phyloP scores from a whole-genome alignment of 2,329 filamentous ascomycete genomes.

The Scedosporium boydii region DNA sequence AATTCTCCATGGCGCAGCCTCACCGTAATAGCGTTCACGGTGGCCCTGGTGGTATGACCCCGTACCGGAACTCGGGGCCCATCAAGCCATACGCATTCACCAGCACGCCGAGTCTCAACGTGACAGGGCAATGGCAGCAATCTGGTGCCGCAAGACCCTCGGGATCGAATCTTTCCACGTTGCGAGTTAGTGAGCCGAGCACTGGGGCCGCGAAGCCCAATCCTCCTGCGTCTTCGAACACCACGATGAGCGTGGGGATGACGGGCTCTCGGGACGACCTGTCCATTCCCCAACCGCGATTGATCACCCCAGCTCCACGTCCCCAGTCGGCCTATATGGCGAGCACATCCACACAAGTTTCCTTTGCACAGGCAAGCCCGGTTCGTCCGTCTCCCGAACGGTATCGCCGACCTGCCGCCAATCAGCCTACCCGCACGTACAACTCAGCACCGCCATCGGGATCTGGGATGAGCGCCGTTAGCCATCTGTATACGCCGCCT shows the following conservation, averaged over 20 bases:
- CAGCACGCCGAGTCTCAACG: conserved; percentile 55
- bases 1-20: conserved; percentile 37
- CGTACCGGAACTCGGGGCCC: conserved; percentile 36
- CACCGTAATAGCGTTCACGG: conserved; percentile 42
- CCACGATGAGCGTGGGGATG: conserved; percentile 21
- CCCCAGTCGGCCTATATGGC: conserved; percentile 33
- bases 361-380: conserved; percentile 46
- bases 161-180: conserved; percentile 31
- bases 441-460: conserved; percentile 24
- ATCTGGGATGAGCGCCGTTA: conserved; percentile 15
- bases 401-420: conserved; percentile 60
- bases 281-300: conserved; percentile 30
- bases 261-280: conserved; percentile 45
- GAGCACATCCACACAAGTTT: conserved; percentile 33
- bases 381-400: conserved; percentile 69
- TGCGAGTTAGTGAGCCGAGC: background rate
- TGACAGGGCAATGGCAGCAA: conserved; percentile 41
- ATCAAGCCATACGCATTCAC: conserved; percentile 73
- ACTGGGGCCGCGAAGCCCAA: conserved; percentile 24
- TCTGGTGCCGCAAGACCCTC: conserved; percentile 36
- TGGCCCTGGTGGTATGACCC: conserved; percentile 26
- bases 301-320: conserved; percentile 27
- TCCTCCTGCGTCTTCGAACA: conserved; percentile 9
- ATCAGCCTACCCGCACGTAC: conserved; percentile 27
- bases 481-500: conserved; percentile 11